Conservation (phyloP, 2,329 filamentous ascomycete genomes). For the Botrytis paeoniae region DNA sequence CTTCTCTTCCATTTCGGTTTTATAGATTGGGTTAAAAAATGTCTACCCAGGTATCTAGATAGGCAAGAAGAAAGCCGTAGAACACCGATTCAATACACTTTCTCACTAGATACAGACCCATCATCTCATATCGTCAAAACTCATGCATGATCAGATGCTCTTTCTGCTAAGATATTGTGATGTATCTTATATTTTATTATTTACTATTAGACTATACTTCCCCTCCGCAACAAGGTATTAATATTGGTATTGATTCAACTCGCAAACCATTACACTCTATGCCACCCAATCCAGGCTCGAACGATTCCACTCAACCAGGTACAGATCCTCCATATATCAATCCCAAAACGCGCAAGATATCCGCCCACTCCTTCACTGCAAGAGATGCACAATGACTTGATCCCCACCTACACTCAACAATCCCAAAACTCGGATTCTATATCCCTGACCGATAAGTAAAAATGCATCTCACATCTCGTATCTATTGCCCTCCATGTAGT, state of each 20-base stretch:
- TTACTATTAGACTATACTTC: neutral
- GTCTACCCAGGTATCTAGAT: neutral
- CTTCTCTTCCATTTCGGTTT: neutral
- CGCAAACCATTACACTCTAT: neutral
- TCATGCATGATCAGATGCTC: neutral
- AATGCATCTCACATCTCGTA: neutral
- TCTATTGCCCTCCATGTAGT: conserved; percentile 10
- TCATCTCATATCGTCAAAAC: neutral
- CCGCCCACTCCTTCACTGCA: neutral
- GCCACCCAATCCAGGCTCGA: neutral
- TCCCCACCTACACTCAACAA: neutral
- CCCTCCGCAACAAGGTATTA: neutral
- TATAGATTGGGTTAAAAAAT: too few relatives aligned
- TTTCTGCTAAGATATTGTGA: neutral
- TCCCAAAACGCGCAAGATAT: conserved; percentile 1
- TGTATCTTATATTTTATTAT: neutral
- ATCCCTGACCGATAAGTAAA: neutral
- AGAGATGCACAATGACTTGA: neutral
- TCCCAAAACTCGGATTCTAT: neutral
- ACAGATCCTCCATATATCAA: neutral
- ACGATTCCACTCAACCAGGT: neutral
- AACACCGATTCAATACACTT: neutral
- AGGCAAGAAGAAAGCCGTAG: neutral
- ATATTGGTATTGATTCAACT: neutral
- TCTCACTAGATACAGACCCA: neutral